A percentile compares a stretch with the other conserved stretches of the same genome.
phyloP scores from a whole-genome alignment of 306 rosid species.

The Ziziphus jujuba region DNA sequence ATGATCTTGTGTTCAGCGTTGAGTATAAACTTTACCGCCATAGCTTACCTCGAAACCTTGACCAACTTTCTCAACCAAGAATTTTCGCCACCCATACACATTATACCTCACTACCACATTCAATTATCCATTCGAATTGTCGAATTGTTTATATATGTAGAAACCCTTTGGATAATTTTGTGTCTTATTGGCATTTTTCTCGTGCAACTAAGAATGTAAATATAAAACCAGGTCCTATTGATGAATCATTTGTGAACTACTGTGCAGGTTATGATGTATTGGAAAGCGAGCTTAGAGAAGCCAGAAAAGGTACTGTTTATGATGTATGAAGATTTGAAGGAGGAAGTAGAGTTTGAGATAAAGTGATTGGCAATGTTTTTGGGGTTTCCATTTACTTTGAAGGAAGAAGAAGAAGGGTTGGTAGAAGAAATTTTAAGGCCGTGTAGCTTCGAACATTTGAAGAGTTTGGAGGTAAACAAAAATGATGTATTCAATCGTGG shows the following conservation, averaged over 20 bases:
- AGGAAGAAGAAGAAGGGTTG: neutral
- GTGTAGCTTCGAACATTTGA: conserved; percentile 21
- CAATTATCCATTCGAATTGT: neutral
- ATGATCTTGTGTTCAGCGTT: no score
- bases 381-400: neutral
- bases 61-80: no score
- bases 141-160: neutral
- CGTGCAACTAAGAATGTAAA: no score
- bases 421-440: conserved; percentile 2
- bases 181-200: neutral
- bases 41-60: no score
- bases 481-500: neutral
- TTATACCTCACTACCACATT: neutral
- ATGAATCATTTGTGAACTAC: neutral
- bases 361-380: neutral
- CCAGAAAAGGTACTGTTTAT: neutral
- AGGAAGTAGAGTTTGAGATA: neutral
- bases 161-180: neutral
- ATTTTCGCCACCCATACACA: neutral
- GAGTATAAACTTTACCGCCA: no score
- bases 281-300: neutral
- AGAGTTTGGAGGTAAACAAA: conserved; percentile 24
- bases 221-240: no score
- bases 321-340: neutral
- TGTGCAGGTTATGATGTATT: neutral